Evolutionary conservation across 2,329 filamentous ascomycete genomes (phyloP), one percentile per base, ranked within the genome.

Genomic region (Curvularia eragrostidis): DNA sequence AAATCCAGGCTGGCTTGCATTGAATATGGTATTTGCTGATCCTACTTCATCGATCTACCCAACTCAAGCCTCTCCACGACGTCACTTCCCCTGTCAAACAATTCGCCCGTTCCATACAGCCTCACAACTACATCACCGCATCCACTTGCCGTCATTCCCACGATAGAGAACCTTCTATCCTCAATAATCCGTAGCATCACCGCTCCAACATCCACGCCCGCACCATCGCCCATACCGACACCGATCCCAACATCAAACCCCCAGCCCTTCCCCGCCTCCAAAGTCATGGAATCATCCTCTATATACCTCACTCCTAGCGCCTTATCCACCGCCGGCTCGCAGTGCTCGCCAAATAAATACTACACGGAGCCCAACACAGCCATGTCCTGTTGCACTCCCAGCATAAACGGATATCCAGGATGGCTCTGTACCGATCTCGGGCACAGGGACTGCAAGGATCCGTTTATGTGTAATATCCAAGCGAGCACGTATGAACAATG

Each of bases 261-360:
- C 15, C 42, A 28, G 7, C 3, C 42, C 1, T 5, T 13, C 15
- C 24, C 5, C 12, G 30, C 8, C 30, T 12, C 30, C 30, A 32
- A 9, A n/a, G n/a, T n/a, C n/a, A n/a, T n/a, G n/a, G n/a, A n/a
- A 9, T 32, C 30, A 15, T 9, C 30, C 30, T 3, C 30, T 2
- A 10, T 12, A 13, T 32, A 32, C 18, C 26, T 54, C 18, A 13
- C 36, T 5, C 43, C 44, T 3, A 19, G 21, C 13, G 52, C 43
- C 2, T 3, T 2, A 1, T 54, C 43, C 13, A 39, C 34, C 3
- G 2, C 19, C 10, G 28, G 48, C 36, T 13, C 52, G 3, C 36
- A 54, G 24, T 54, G 52, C 44, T 19, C 34, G 13, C 52, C 44
- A 12, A 42, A 48, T 10, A n/a, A 34, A 24, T 54, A 44, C 18